These are phyloP conservation scores for Lasiodiplodia gonubiensis DNA, from an alignment of 2,329 filamentous ascomycete species.

Conservation along the genomic window DNA sequence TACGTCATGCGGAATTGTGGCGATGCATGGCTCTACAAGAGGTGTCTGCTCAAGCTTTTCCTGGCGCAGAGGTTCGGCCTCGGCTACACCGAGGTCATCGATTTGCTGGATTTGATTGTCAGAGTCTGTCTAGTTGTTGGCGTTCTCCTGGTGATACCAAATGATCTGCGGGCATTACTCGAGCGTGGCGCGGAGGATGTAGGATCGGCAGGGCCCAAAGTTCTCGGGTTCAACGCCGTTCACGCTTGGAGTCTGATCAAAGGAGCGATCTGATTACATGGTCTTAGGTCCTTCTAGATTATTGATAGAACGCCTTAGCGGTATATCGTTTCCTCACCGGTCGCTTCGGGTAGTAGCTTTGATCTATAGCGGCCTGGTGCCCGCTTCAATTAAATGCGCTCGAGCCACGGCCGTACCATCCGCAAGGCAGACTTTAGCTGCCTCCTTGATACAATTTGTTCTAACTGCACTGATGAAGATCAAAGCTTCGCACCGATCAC, in stretches of 20 bases:
- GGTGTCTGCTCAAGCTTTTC: constrained; percentile 48
- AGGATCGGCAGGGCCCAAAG: neutral
- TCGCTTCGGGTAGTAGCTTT: neutral
- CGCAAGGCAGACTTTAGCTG: neutral
- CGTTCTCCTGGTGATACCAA: neutral
- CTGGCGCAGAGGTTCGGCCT: constrained; percentile 49
- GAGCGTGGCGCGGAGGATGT: neutral
- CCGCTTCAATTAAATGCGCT: neutral
- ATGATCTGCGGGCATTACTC: neutral
- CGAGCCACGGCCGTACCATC: neutral
- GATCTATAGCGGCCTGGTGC: neutral
- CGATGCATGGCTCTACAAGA: constrained; percentile 43
- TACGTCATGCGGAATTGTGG: constrained; percentile 38
- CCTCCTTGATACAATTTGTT: neutral
- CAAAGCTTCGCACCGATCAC: constrained; percentile 47
- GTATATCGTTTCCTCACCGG: neutral
- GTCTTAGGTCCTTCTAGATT: neutral
- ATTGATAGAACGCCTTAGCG: neutral
- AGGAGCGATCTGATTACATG: neutral
- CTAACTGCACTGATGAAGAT: neutral
- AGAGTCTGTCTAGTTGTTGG: constrained; percentile 31
- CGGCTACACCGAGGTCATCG: constrained; percentile 45
- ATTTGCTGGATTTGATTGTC: constrained; percentile 34
- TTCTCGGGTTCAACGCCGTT: neutral
- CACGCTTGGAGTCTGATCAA: constrained; percentile 27